These are phyloP conservation scores for carrot (Daucus carota) DNA, from an alignment of 129 eudicot genomes.

Conservation along the genomic window DH1_v3.0 NC_030388.2:17713501-17714000, in stretches of 20 bases:
- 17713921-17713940: constrained; percentile 44
- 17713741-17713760: not conserved
- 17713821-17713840: not conserved
- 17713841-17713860: not conserved
- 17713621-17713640: too few relatives aligned
- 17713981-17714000: not conserved
- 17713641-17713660: too few relatives aligned
- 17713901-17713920: not conserved
- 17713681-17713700: not conserved
- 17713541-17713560: too few relatives aligned
- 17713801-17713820: not conserved
- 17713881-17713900: not conserved
- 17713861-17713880: not conserved
- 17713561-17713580: too few relatives aligned
- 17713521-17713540: too few relatives aligned
- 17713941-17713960: constrained; percentile 32
- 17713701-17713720: not conserved
- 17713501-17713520: too few relatives aligned
- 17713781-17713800: not conserved
- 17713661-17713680: too few relatives aligned
- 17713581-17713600: too few relatives aligned
- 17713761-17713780: not conserved
- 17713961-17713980: not conserved
- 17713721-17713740: not conserved
- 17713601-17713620: too few relatives aligned